A percentile compares a stretch with the other conserved stretches of the same genome.
These are phyloP conservation scores for Umbelopsis sp. DNA, from an alignment of 192 early-diverging fungal species.

Conservation along the genomic window DNA sequence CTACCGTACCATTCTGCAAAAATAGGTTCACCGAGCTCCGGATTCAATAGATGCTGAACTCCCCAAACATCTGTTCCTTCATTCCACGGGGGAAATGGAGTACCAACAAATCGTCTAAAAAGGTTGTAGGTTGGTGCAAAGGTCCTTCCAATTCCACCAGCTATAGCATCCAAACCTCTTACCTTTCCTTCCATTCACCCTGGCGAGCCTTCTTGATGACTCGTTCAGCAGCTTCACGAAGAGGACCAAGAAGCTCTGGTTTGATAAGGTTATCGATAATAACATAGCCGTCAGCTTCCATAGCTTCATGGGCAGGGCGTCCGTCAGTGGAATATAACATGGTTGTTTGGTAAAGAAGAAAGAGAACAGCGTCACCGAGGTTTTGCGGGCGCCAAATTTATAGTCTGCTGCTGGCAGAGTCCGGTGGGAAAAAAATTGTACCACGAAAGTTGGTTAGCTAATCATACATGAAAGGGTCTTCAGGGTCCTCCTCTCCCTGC, in stretches of 20 bases:
- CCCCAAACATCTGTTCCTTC: conserved; percentile 51
- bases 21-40: conserved; percentile 44
- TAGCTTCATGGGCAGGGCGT: conserved; percentile 26
- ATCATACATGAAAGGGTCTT: neutral
- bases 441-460: neutral
- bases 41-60: conserved; percentile 50
- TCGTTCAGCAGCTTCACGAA: conserved; percentile 44
- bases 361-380: neutral
- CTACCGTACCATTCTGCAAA: conserved; percentile 52
- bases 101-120: conserved; percentile 44
- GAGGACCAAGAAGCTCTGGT: conserved; percentile 31
- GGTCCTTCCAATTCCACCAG: neutral
- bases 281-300: conserved; percentile 46
- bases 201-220: conserved; percentile 38
- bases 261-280: conserved; percentile 44
- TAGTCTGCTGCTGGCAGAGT: neutral
- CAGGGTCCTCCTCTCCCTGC: conserved; percentile 7
- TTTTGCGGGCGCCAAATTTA: neutral
- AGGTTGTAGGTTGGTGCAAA: neutral
- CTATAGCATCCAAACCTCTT: neutral
- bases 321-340: conserved; percentile 12
- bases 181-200: conserved; percentile 46
- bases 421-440: neutral
- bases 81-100: conserved; percentile 51
- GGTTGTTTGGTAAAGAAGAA: neutral